phyloP scores from a whole-genome alignment of 257 asterid genomes.

The Striga asiatica region DNA sequence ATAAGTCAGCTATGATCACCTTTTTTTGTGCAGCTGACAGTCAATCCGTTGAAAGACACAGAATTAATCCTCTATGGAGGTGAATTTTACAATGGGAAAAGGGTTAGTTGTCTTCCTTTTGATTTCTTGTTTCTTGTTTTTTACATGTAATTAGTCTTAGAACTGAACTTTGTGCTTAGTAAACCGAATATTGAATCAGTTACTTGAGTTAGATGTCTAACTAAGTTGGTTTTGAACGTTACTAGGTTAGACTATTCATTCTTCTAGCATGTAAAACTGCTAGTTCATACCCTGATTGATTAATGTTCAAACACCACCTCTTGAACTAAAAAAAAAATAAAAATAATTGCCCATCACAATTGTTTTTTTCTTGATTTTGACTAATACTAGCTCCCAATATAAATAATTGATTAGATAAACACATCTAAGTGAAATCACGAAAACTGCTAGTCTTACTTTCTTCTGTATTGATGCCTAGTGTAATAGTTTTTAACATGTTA shows the following conservation, averaged over 20 bases:
- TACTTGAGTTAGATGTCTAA: not conserved
- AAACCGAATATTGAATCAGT: not conserved
- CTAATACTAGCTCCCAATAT: too few relatives aligned
- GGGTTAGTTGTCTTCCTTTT: conserved; percentile 36
- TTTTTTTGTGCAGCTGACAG: conserved; percentile 40
- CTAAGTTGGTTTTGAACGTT: conserved; percentile 1
- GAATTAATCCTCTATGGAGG: conserved; percentile 88
- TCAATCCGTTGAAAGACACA: conserved; percentile 86
- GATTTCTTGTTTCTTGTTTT: not conserved
- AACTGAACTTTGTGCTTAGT: not conserved
- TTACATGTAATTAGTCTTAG: not conserved
- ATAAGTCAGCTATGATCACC: conserved; percentile 1
- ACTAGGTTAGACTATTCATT: not conserved
- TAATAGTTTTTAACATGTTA: too few relatives aligned
- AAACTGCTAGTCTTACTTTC: too few relatives aligned
- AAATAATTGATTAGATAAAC: too few relatives aligned
- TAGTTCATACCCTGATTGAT: not conserved
- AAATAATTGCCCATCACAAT: too few relatives aligned
- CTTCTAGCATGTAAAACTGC: not conserved
- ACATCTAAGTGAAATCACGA: too few relatives aligned
- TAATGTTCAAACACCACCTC: too few relatives aligned
- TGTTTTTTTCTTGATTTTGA: too few relatives aligned
- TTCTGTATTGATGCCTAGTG: too few relatives aligned
- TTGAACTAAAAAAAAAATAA: too few relatives aligned
- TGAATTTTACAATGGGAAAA: conserved; percentile 92